Base-by-base conservation (phyloP, 78 protist genomes). In the Corallochytrium limacisporum region DNA sequence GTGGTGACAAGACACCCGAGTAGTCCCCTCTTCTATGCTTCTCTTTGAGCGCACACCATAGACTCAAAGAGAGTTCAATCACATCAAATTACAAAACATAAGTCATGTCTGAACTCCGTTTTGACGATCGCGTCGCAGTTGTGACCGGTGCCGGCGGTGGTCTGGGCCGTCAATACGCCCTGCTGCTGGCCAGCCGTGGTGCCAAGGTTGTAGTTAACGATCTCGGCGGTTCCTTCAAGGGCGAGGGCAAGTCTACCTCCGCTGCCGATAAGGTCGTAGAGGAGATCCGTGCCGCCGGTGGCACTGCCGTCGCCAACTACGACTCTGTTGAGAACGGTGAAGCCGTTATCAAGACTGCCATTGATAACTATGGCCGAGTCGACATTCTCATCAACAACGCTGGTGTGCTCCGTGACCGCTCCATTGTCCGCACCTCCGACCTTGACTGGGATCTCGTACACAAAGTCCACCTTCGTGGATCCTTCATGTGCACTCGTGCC, bases 331-430 rank as follows among this genome's bases (percentile, higher is more conserved):
- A 74, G 50, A 59, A 69, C 50, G 92, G 89, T 60, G 87, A 75
- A 35, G 38, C 46, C 40, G 31, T 87, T 24, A 74, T 83, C 29
- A 42, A 69, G 40, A 81, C 88, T 1, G 89, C 89, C 22, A 20
- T 87, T 35, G 56, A 80, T 35, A 26, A 36, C 24, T 87, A 69
- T 33, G 92, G 92, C 33, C 71, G 86, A 50, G 37, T 87, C 26
- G 92, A 87, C 59, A 65, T 87, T 29, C 39, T 87, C 35, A 67
- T 87, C 60, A 87, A 87, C 77, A 87, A 87, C 56, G 88, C 92
- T 10, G 69, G 69, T 56, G 79, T 87, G 54, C 40, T 87, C 60
- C 65, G 92, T 22, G 92, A 87, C 55, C 72, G 38, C 13, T 39
- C 75, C 29, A 77, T 87, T 39, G 72, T 67, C 29, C 55, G 69